Conservation (phyloP, 352 stramenopile species). For the Thraustochytrium sp. region DNA sequence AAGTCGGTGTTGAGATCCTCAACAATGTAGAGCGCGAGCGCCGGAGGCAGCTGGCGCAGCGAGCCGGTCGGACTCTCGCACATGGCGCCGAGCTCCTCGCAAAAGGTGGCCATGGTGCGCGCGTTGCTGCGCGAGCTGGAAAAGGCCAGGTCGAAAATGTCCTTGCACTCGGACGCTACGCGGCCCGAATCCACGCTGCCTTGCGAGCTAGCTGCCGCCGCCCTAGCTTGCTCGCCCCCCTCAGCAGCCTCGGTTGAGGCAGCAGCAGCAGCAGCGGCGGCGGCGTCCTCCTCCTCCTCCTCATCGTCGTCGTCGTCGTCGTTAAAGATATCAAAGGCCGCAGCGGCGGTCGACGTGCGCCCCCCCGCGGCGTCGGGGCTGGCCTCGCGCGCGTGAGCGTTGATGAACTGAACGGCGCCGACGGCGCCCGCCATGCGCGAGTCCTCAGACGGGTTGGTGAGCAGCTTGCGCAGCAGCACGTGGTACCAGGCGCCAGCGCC, state of each 20-base stretch:
- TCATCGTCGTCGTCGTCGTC: neutral
- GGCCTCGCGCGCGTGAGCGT: neutral
- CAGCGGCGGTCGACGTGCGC: neutral
- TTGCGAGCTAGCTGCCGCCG: neutral
- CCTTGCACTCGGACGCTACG: constrained; percentile 2
- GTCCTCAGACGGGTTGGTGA: neutral
- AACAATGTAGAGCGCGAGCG: neutral
- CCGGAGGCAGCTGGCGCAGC: neutral
- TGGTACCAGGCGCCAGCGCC: constrained; percentile 24
- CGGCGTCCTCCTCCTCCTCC: neutral
- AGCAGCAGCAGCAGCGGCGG: no score
- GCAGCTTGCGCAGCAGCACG: constrained; percentile 18
- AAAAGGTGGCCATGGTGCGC: constrained; percentile 8
- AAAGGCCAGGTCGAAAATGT: constrained; percentile 12
- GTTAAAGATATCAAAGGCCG: neutral
- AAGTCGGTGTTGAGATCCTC: constrained; percentile 6
- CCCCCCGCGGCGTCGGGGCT: neutral
- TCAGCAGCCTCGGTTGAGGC: no score
- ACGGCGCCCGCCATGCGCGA: neutral
- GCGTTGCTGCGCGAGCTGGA: neutral
- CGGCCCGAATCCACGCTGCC: neutral
- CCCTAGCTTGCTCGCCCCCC: neutral
- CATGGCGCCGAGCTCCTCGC: constrained; percentile 12
- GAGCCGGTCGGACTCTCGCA: neutral
- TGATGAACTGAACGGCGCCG: constrained; percentile 18